phyloP scores from a whole-genome alignment of 768 basidiomycete genomes.

The Leccinum aurantiacum region DNA sequence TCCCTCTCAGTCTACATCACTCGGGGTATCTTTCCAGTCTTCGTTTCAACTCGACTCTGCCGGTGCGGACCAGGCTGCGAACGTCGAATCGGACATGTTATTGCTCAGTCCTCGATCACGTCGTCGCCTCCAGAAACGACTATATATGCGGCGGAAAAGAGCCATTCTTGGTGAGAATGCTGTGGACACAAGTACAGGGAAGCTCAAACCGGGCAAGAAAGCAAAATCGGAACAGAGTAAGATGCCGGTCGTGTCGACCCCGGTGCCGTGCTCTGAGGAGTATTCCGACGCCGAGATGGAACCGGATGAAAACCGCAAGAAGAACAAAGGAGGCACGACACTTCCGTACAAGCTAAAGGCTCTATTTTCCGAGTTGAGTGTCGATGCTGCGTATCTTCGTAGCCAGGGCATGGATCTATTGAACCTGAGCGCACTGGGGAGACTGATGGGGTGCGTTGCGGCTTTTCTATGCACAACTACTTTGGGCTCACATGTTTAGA shows the following conservation, averaged over 20 bases:
- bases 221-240: conserved; percentile 3
- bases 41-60: not conserved
- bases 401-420: conserved; percentile 44
- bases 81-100: conserved; percentile 18
- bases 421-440: conserved; percentile 36
- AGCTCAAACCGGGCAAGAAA: conserved; percentile 42
- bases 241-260: conserved; percentile 7
- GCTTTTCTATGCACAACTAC: conserved; percentile 18
- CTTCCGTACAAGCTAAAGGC: conserved; percentile 45
- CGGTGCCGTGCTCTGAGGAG: conserved; percentile 8
- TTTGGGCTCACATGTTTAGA: conserved; percentile 13
- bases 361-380: conserved; percentile 42
- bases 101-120: conserved; percentile 48
- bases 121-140: conserved; percentile 57
- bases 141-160: conserved; percentile 73
- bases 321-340: conserved; percentile 39
- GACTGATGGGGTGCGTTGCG: conserved; percentile 42
- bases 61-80: not conserved
- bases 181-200: conserved; percentile 8
- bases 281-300: conserved; percentile 12
- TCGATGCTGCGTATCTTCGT: conserved; percentile 45
- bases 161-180: conserved; percentile 44
- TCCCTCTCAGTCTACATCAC: not conserved
- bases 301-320: conserved; percentile 15
- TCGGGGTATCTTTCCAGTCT: not conserved